Base-by-base conservation (phyloP, 257 asterid genomes). In the Ballota nigra region DNA sequence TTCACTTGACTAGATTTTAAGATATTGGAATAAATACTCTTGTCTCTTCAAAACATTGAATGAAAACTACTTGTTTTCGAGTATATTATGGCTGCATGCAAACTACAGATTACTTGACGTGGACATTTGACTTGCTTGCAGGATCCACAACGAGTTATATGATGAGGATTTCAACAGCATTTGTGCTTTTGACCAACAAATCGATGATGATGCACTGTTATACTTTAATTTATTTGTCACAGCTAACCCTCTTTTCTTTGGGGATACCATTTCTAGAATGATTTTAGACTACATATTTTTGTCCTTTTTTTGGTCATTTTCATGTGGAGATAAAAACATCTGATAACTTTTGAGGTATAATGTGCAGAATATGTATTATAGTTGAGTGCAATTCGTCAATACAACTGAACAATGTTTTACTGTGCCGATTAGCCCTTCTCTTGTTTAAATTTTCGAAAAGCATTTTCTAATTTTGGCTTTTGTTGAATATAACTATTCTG, bases 161-260 rank as follows among this genome's bases (percentile, higher is more conserved):
- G 43, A 8, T 12, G 63, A 74, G 68, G 58, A 58, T 59, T 74
- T 57, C 72, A 33, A 56, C 76, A 19, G 69, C 13, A 16, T 45
- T 57, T 65, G 29, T 29, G 41, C 69, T 62, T 68, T 36, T 68
- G 71, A 34, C 41, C 65, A 63, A 49, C 60, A 41, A 72, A 52
- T 28, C 31, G 51, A 41, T 33, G 18, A 34, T 64, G 31, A 20
- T 23, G 66, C 49, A 19, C 70, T 76, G 63, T 69, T 70, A 74
- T 73, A 69, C 69, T 68, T 65, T 11, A 34, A 51, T 77, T 67
- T 74, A 70, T 65, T 56, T 73, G 71, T 73, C 66, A 68, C 29
- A 28, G 62, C 71, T 76, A 62, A 56, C 73, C 24, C 23, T 34
- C 57, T 28, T 64, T 26, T 56, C 53, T 12, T n/a, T 62, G 52